Evolutionary conservation across 768 basidiomycete genomes (phyloP), one percentile per base, ranked within the genome.

Genomic region (Suillus paluster): DNA sequence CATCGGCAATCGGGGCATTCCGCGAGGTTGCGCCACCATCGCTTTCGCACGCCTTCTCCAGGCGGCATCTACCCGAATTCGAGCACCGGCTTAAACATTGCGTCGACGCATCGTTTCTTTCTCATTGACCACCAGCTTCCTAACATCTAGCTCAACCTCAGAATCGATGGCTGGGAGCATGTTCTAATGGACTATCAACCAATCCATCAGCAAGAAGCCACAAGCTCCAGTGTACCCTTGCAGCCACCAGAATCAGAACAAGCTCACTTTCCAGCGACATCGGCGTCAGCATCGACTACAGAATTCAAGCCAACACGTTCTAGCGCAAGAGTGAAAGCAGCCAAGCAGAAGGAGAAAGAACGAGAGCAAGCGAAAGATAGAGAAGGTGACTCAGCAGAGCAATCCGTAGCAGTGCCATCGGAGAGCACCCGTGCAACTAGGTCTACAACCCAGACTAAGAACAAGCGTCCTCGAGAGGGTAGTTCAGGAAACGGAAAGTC

Each of bases 161-260:
- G 74, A 71, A 85, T 90, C 90, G 87, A 93, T 93, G 91, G 91
- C 91, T 88, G 87, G 85, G 86, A 78, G 87, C 83, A 87, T 84
- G 81, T 81, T 86, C 89, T 92, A 92, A 93, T 93, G 91, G 91
- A 93, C 89, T 86, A 89, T 86, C 84, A 85, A 90, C 85, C 83
- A 80, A 78, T 77, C 72, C 79, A 90, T 82, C 81, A 83, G 71
- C 84, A 83, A 82, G 85, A 87, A 85, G 86, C 87, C 84, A 84
- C 83, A 77, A 80, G 77, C 84, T 83, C 85, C 77, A 87, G 83
- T 78, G 74, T 80, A 80, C 78, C 79, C 66, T 77, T 77, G 70
- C 75, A 78, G 73, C 79, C 77, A 70, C 73, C 81, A 75, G 75
- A 76, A 77, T 76, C 73, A 75, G 73, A 75, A 72, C 66, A 64